Evolutionary conservation across 345 rosid species (phyloP), one percentile per base, ranked within the genome.

Genomic region (Nephelium lappaceum): DNA sequence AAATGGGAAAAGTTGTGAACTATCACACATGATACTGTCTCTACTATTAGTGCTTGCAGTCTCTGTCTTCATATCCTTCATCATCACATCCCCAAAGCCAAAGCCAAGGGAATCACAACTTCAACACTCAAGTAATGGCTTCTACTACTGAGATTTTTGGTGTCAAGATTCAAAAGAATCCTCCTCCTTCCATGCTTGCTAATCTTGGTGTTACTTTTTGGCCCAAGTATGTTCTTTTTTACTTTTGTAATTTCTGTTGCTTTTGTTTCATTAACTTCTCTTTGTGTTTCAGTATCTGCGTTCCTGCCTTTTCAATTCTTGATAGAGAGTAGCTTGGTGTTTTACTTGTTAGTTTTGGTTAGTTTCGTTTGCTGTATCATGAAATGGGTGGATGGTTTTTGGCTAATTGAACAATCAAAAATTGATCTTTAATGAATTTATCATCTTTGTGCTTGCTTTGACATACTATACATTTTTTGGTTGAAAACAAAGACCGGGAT

Each of bases 121-220:
- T 31, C 36, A 31, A 2, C 72, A 43, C 18, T 62, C 66, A 25
- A 53, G n/a, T 25, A 42, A 15, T 31, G 1, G 18, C 60, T 11
- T 5, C 73, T 38, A 69, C 78, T 43, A 71, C 81, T 58, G 83
- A 83, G 78, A 81, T 69, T 11, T 77, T 66, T 43, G 90, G 90
- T n/a, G 86, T 87, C 11, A 82, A 83, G 84, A 81, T 87, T 73
- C 81, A 85, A 42, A 79, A 72, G 76, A 83, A 78, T 36, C 90
- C 86, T 73, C 82, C 88, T 43, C 78, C 78, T 39, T 83, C 88
- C 57, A 81, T 78, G 74, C 84, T 87, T 53, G 66, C 81, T 49
- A 81, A 83, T 58, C 90, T 87, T 53, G 82, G 73, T 12, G 83
- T 85, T 74, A 45, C 85, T 43, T 43, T 76, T 1, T 87, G 88